A percentile compares a stretch with the other conserved stretches of the same genome.
Conservation (phyloP, 768 basidiomycete genomes). For the Coprinopsis sp. region DNA sequence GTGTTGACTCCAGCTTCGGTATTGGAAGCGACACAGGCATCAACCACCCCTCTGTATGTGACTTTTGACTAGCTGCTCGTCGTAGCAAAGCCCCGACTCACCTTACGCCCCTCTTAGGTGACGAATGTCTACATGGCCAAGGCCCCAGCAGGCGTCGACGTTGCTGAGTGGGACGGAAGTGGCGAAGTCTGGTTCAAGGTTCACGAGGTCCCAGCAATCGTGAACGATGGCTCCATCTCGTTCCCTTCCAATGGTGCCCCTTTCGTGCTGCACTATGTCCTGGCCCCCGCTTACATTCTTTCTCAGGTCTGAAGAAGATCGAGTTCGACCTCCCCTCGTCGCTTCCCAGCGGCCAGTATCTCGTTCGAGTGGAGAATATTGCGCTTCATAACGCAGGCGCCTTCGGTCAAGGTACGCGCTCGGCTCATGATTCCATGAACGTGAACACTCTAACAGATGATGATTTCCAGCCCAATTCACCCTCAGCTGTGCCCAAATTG, state of each 20-base stretch:
- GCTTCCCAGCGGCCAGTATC: constrained; percentile 6
- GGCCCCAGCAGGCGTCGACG: constrained; percentile 31
- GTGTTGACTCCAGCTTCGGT: constrained; percentile 41
- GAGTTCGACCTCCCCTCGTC: constrained; percentile 1
- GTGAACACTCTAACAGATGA: neutral
- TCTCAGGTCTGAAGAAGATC: constrained; percentile 3
- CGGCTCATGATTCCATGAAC: neutral
- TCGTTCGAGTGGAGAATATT: constrained; percentile 8
- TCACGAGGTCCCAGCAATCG: constrained; percentile 34
- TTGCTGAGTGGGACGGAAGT: constrained; percentile 32
- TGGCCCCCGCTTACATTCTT: too few relatives aligned
- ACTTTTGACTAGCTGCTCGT: neutral
- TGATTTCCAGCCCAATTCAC: constrained; percentile 23
- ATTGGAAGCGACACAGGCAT: constrained; percentile 38
- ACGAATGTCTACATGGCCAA: constrained; percentile 41
- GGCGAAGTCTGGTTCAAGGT: constrained; percentile 43
- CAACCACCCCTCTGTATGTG: constrained; percentile 46
- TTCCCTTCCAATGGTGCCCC: constrained; percentile 30
- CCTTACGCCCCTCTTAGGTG: constrained; percentile 17
- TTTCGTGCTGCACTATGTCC: too few relatives aligned
- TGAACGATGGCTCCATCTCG: constrained; percentile 34
- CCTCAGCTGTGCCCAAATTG: constrained; percentile 33
- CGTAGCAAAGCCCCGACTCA: too few relatives aligned
- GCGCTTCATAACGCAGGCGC: constrained; percentile 4
- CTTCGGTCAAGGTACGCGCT: neutral